phyloP scores from a whole-genome alignment of 495 filamentous ascomycete species.

The Lepidopterella palustris region DNA sequence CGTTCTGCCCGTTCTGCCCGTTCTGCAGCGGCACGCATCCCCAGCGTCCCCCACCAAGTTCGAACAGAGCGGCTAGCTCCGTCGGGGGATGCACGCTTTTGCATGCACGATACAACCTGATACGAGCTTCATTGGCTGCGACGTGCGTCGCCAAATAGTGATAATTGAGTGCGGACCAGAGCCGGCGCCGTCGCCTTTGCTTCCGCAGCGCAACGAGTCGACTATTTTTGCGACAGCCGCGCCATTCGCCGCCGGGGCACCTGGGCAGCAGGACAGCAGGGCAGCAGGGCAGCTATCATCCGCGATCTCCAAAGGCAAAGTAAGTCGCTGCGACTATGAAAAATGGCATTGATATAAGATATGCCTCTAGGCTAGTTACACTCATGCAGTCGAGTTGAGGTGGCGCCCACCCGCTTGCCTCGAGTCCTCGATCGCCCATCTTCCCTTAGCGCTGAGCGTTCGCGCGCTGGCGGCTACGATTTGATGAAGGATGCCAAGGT shows the following conservation, averaged over 20 bases:
- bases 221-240: constrained; percentile 5
- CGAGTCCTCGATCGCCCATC: not conserved
- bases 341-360: no score
- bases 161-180: not conserved
- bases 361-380: no score
- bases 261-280: no score
- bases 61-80: not conserved
- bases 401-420: not conserved
- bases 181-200: not conserved
- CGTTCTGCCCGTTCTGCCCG: no score
- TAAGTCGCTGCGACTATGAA: no score
- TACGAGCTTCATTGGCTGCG: not conserved
- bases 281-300: not conserved
- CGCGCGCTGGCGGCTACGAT: constrained; percentile 4
- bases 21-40: not conserved
- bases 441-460: not conserved
- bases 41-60: not conserved
- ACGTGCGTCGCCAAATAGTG: not conserved
- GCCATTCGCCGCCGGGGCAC: not conserved
- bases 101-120: not conserved
- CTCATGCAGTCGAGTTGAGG: not conserved
- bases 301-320: not conserved
- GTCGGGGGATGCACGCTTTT: not conserved
- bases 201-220: not conserved
- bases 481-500: not conserved